Base-by-base conservation (phyloP, 306 rosid species). In the Trifolium fragiferum region DNA sequence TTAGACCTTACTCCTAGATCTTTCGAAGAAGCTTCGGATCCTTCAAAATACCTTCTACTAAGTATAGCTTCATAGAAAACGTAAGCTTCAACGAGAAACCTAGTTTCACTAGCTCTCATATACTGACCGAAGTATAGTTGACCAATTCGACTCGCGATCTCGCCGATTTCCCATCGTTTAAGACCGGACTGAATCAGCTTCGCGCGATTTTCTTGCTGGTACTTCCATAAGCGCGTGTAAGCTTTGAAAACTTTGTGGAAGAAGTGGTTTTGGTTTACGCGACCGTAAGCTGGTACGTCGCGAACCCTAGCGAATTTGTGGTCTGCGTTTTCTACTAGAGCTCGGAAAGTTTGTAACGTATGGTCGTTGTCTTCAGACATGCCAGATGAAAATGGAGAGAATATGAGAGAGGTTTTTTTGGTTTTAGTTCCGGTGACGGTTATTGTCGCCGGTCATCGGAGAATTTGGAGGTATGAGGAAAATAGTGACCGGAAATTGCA, bases 71-170 rank as follows among this genome's bases (percentile, higher is more conserved):
- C 98, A 70, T 95, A 95, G 86, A 95, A 95, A 13, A 95, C 90
- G 68, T 87, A 95, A 0, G 99, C 97, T 79, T 90, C 99, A 51
- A 89, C 87, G 61, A 95, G 76, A 80, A 90, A 95, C 78, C 92
- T 88, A 20, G 87, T 85, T 83, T 95, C 92, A 77, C 98, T 95
- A 47, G 88, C 92, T 83, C 99, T 80, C 92, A 90, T 85, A 76
- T 95, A 95, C 88, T 95, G 99, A 4, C 97, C 90, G 77, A 89
- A 95, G 92, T 92, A 95, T 25, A 95, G 87, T 84, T 95, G 98
- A 10, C 98, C 98, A 84, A 95, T 92, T 86, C 98, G 92, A 82
- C 98, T 92, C 5, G 99, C 98, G 90, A 95, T 92, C 93, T 92
- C 99, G 58, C 98, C 99, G 82, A 92, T 89, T 87, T 95, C 99